These are phyloP conservation scores for Paecilomyces formosus DNA, from an alignment of 2,329 filamentous ascomycete genomes.

Conservation along the genomic window DNA sequence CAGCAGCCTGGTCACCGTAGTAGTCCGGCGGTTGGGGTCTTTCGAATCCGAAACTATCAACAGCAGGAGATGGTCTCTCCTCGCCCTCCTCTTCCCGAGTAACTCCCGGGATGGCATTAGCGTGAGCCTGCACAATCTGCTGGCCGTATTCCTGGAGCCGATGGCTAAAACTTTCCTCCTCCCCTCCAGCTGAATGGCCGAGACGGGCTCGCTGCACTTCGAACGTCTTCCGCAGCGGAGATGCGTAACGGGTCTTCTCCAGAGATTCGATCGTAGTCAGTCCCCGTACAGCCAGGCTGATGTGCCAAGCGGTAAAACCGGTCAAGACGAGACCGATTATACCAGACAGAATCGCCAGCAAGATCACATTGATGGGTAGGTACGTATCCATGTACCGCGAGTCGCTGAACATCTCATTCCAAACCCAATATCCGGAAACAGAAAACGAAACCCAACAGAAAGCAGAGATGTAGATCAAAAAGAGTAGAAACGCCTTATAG, in stretches of 20 bases:
- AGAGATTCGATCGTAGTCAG: constrained; percentile 95
- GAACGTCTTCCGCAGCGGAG: constrained; percentile 65
- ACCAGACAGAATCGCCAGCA: constrained; percentile 77
- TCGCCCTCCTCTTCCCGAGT: constrained; percentile 78
- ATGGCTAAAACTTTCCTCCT: constrained; percentile 29
- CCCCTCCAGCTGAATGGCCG: constrained; percentile 9
- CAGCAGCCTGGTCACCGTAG: constrained; percentile 7
- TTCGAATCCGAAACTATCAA: constrained; percentile 3
- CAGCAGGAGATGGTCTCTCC: constrained; percentile 37
- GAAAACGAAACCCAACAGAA: constrained; percentile 78
- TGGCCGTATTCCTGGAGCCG: constrained; percentile 57
- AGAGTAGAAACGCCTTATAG: constrained; percentile 91
- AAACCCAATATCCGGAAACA: constrained; percentile 76
- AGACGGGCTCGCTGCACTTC: constrained; percentile 53
- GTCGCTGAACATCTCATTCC: constrained; percentile 68
- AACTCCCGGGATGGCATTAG: constrained; percentile 72
- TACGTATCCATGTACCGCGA: constrained; percentile 65
- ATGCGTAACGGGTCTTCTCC: constrained; percentile 91
- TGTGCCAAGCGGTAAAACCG: constrained; percentile 88
- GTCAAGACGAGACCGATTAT: constrained; percentile 86
- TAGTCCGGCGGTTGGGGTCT: not conserved
- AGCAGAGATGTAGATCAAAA: constrained; percentile 78
- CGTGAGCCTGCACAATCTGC: constrained; percentile 72
- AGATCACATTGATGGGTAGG: constrained; percentile 83
- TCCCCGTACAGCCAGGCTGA: constrained; percentile 68